A percentile compares a stretch with the other conserved stretches of the same genome.
phyloP scores from a whole-genome alignment of 1,139 yeast genomes.

The Zygoascus meyerae region DNA sequence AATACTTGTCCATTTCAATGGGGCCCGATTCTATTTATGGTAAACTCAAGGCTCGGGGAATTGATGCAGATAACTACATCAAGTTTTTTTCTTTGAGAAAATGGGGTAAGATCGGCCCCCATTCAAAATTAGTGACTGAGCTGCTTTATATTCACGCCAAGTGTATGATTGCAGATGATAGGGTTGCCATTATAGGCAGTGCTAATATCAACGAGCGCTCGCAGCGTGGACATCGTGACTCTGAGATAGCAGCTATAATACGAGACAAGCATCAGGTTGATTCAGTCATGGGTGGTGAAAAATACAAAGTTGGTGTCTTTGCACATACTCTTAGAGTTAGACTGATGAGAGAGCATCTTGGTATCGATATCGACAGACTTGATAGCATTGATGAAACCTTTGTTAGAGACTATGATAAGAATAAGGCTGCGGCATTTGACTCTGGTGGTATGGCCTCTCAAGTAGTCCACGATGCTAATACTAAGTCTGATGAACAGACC shows the following conservation, averaged over 20 bases:
- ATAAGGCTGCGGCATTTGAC: not conserved
- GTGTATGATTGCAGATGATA: constrained; percentile 86
- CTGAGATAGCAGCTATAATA: constrained; percentile 85
- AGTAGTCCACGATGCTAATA: not conserved
- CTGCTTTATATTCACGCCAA: constrained; percentile 94
- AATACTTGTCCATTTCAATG: constrained; percentile 85
- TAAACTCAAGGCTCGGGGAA: constrained; percentile 68
- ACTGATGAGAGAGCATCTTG: constrained; percentile 93
- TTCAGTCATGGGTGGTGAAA: constrained; percentile 75
- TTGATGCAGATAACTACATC: constrained; percentile 80
- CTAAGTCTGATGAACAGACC: not conserved
- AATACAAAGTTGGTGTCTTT: constrained; percentile 76
- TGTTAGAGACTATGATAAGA: not conserved
- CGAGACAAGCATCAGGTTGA: constrained; percentile 75
- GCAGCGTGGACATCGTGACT: constrained; percentile 88
- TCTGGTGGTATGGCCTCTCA: not conserved
- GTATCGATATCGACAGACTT: constrained; percentile 82
- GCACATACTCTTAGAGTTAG: constrained; percentile 86
- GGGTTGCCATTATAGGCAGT: constrained; percentile 89
- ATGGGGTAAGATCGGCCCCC: constrained; percentile 89
- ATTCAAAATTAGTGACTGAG: constrained; percentile 72
- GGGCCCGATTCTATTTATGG: constrained; percentile 90
- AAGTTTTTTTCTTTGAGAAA: constrained; percentile 88
- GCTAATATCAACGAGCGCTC: constrained; percentile 96
- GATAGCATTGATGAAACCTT: constrained; percentile 59